Evolutionary conservation across 2,329 filamentous ascomycete species (phyloP), one percentile per base, ranked within the genome.

Genomic region (Calonectria naviculata): DNA sequence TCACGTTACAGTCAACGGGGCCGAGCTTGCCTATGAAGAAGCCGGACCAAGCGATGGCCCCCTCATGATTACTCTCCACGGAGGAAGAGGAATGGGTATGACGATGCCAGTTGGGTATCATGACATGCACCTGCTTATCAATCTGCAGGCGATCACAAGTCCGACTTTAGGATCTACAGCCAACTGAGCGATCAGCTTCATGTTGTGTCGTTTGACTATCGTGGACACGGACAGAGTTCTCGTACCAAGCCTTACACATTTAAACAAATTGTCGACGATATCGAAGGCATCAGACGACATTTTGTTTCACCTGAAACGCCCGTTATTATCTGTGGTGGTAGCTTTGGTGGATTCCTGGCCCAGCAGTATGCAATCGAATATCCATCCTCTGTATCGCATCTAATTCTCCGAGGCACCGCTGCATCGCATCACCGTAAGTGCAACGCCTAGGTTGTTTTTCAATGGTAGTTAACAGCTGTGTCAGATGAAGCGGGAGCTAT

Each of bases 401-500:
- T 75, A 26, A 66, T 75, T n/a, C 66, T 75, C 5, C 61, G 73
- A 29, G 73, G 73, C 31, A 75, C 73, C 1, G 73, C 73, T 7
- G 42, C 73, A 17, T 74, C 71, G 4, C 72, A 75, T 5, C 73
- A 75, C n/a, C 73, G 73, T 73, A 46, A 26, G 73, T 65, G 28
- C 21, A 9, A 26, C 54, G 5, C 0, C 13, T 19, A 24, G 24
- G 10, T 2, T 8, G 8, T 15, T 36, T 28, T n/a, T 7, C 4
- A 17, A 4, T 42, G 15, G 19, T 21, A 15, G 36, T 26, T 66
- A 46, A 58, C 34, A 9, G 2, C 12, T 42, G n/a, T 19, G 12
- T 29, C 29, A 75, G 73, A 75, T 52, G 73, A 75, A 38, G 73
- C 71, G n/a, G 73, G 72, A 7, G 73, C 73, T 13, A 74, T 75